Evolutionary conservation across 179 eudicot species (phyloP).

Genomic region (Sideroxylon spinosum): DNA sequence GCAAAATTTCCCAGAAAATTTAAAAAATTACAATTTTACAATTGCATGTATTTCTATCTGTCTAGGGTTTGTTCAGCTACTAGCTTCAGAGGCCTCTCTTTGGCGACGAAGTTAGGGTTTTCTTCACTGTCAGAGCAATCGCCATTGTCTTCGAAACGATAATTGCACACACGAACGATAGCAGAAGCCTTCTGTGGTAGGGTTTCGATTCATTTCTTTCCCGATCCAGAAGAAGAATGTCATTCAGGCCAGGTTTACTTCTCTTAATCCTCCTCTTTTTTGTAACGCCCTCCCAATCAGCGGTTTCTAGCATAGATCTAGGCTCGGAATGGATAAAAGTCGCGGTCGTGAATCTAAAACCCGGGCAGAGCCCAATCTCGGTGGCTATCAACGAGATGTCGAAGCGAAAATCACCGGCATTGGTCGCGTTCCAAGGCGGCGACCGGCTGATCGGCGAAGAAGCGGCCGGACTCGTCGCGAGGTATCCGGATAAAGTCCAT

Average conservation of each 20-base stretch:
- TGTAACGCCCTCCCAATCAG: conserved; percentile 39
- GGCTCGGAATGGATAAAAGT: conserved; percentile 97
- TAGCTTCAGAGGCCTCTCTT: background rate
- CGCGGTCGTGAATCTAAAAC: conserved; percentile 84
- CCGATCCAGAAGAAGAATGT: background rate
- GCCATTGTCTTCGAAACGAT: background rate
- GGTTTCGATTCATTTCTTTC: background rate
- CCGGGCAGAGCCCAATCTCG: conserved; percentile 80
- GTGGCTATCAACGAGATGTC: conserved; percentile 96
- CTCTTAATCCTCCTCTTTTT: conserved; percentile 24
- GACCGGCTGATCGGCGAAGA: conserved; percentile 81
- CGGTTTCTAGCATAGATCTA: conserved; percentile 85
- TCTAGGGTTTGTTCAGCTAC: background rate
- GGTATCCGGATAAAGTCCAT: conserved; percentile 75
- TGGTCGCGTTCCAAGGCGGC: conserved; percentile 64
- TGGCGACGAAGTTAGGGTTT: background rate
- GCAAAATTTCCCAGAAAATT: conserved; percentile 2
- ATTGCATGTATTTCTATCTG: background rate
- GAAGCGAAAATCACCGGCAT: conserved; percentile 76
- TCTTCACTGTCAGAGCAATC: background rate
- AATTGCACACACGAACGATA: too few species aligned
- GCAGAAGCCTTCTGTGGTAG: background rate
- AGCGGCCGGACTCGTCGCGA: conserved; percentile 63
- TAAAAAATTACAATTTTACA: background rate
- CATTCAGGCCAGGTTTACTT: too few species aligned